Percentiles rank a stretch among this genome's conserved stretches.
Evolutionary conservation across 2,329 filamentous ascomycete species (phyloP).

Genomic region (Blumeria graminis): DNA sequence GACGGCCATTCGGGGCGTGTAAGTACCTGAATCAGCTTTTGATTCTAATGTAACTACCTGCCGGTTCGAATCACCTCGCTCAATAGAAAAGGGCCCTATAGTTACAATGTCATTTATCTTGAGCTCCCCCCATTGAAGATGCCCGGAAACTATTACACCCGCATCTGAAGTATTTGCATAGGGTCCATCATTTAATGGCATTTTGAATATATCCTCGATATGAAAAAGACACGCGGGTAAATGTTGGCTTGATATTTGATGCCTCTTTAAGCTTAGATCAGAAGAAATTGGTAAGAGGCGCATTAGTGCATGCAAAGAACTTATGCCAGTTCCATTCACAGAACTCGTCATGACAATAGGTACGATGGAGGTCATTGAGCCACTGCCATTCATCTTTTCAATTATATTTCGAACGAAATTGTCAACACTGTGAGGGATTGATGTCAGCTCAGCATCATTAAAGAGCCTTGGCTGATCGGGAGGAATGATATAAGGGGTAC

Average conservation of each 20-base stretch:
- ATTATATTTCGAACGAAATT: slow-evolving; percentile 32
- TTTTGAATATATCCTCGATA: slow-evolving; percentile 70
- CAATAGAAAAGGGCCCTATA: slow-evolving; percentile 51
- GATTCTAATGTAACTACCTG: slow-evolving; percentile 23
- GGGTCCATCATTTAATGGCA: slow-evolving; percentile 37
- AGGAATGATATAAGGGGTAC: slow-evolving; percentile 50
- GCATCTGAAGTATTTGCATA: slow-evolving; percentile 21
- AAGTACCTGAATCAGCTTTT: slow-evolving; percentile 23
- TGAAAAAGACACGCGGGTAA: slow-evolving; percentile 47
- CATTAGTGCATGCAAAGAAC: slow-evolving; percentile 59
- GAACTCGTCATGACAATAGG: slow-evolving; percentile 77
- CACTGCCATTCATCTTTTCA: slow-evolving; percentile 22
- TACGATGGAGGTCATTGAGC: slow-evolving; percentile 24
- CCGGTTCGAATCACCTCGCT: slow-evolving; percentile 20
- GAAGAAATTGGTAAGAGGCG: slow-evolving; percentile 49
- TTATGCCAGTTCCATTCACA: slow-evolving; percentile 62
- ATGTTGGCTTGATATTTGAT: slow-evolving; percentile 28
- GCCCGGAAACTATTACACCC: slow-evolving; percentile 60
- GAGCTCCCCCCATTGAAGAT: slow-evolving; percentile 56
- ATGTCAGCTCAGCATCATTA: slow-evolving; percentile 25
- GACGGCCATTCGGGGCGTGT: background rate
- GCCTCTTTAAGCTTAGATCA: slow-evolving; percentile 27
- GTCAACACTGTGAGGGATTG: slow-evolving; percentile 30
- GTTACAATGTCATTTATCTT: slow-evolving; percentile 55
- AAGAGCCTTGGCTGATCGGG: slow-evolving; percentile 26